phyloP scores from a whole-genome alignment of 345 rosid genomes.

The Aquilaria yunnanensis region DNA sequence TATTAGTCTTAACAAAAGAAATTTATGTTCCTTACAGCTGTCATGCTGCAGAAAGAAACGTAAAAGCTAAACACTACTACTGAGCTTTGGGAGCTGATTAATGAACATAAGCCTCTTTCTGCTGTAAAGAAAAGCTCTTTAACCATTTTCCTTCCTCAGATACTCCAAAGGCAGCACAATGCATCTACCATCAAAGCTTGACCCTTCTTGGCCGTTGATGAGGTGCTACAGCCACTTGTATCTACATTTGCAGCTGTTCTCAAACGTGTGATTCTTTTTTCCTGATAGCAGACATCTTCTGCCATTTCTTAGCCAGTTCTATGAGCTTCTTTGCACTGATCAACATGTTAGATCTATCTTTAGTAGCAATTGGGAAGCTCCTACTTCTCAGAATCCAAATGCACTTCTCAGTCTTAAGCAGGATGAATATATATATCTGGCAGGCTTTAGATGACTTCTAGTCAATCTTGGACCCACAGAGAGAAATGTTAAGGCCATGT shows the following conservation, averaged over 20 bases:
- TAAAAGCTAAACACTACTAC: too few relatives aligned
- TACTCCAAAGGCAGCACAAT: conserved; percentile 14
- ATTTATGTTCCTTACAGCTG: too few relatives aligned
- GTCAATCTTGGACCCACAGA: too few relatives aligned
- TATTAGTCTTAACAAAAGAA: conserved; percentile 4
- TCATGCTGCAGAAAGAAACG: too few relatives aligned
- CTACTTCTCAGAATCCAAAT: too few relatives aligned
- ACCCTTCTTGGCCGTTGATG: conserved; percentile 5
- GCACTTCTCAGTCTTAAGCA: too few relatives aligned
- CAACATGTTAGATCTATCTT: conserved; percentile 3
- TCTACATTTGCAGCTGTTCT: neutral
- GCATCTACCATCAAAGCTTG: conserved; percentile 9
- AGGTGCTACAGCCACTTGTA: conserved; percentile 1
- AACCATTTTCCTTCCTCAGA: conserved; percentile 1
- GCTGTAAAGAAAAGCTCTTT: conserved; percentile 14
- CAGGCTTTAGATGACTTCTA: too few relatives aligned
- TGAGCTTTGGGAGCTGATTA: neutral
- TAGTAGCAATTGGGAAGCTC: too few relatives aligned
- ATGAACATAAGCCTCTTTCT: conserved; percentile 16
- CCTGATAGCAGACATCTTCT: conserved; percentile 9
- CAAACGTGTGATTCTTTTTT: neutral
- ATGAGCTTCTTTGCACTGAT: conserved; percentile 16
- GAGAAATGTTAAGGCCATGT: too few relatives aligned
- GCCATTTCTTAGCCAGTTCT: conserved; percentile 25
- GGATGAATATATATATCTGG: too few relatives aligned